phyloP scores from a whole-genome alignment of 2,329 filamentous ascomycete genomes.

The Cladosporium sp. region DNA sequence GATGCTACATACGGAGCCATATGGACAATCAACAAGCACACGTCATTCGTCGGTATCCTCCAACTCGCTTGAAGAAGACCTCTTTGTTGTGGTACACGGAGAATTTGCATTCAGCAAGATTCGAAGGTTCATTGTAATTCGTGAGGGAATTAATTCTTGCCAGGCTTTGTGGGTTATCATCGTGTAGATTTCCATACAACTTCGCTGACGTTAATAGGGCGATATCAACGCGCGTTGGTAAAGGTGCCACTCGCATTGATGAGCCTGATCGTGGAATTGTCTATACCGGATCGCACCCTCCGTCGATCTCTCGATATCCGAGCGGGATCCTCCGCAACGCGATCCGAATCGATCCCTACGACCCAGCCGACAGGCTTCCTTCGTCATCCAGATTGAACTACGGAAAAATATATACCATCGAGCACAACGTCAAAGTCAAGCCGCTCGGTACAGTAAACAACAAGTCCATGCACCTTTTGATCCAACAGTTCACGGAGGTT shows the following conservation, averaged over 20 bases:
- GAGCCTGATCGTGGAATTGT: constrained; percentile 13
- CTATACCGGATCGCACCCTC: constrained; percentile 1
- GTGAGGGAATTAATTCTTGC: constrained; percentile 1
- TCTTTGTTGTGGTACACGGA: neutral
- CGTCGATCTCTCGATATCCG: neutral
- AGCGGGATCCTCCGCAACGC: neutral
- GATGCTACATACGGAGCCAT: constrained; percentile 19
- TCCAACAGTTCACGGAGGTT: constrained; percentile 1
- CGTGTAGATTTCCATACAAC: neutral
- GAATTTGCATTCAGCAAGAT: constrained; percentile 8
- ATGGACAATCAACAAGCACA: constrained; percentile 8
- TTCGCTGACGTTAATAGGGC: constrained; percentile 5
- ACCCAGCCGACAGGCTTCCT: neutral
- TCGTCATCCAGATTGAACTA: constrained; percentile 12
- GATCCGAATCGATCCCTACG: constrained; percentile 2
- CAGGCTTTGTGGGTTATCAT: neutral
- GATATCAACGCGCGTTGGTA: constrained; percentile 20
- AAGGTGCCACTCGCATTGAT: constrained; percentile 13
- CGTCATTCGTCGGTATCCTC: neutral
- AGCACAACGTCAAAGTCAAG: constrained; percentile 14
- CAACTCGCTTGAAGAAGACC: neutral
- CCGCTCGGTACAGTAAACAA: constrained; percentile 6
- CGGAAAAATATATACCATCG: constrained; percentile 13
- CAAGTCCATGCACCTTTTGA: neutral
- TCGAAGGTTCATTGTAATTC: constrained; percentile 13